Evolutionary conservation across 768 basidiomycete genomes (phyloP).

Genomic region (Candolleomyces efflorescens): DNA sequence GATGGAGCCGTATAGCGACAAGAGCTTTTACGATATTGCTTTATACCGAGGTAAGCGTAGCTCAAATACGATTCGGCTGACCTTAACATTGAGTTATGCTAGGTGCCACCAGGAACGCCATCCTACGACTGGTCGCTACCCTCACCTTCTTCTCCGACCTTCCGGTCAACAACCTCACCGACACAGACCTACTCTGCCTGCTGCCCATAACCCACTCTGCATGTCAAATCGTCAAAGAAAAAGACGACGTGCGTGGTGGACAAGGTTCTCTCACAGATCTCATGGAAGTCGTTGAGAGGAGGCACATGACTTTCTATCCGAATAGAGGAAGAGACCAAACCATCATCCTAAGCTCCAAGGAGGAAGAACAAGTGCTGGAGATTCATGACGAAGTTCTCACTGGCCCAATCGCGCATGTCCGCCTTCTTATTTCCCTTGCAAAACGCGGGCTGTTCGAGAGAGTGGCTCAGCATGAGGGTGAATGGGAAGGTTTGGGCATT

Average conservation of each 20-base stretch:
- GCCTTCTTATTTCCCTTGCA: slow-evolving; percentile 25
- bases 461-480: slow-evolving; percentile 14
- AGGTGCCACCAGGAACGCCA: background rate
- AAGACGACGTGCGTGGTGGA: background rate
- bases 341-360: background rate
- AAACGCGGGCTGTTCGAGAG: slow-evolving; percentile 19
- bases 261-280: background rate
- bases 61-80: no score
- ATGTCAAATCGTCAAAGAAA: slow-evolving; percentile 12
- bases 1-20: slow-evolving; percentile 2
- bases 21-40: slow-evolving; percentile 5
- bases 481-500: background rate
- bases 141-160: background rate
- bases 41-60: background rate
- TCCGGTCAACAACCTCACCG: slow-evolving; percentile 7
- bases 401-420: slow-evolving; percentile 22
- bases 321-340: background rate
- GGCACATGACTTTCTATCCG: background rate
- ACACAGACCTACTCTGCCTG: slow-evolving; percentile 20
- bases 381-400: slow-evolving; percentile 19
- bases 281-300: background rate
- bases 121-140: background rate
- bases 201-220: slow-evolving; percentile 20
- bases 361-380: slow-evolving; percentile 16
- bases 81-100: background rate